A percentile compares a stretch with the other conserved stretches of the same genome.
These are phyloP conservation scores for Papiliotrema flavescens DNA, from an alignment of 1,284 basidiomycete genomes.

Conservation along the genomic window DNA sequence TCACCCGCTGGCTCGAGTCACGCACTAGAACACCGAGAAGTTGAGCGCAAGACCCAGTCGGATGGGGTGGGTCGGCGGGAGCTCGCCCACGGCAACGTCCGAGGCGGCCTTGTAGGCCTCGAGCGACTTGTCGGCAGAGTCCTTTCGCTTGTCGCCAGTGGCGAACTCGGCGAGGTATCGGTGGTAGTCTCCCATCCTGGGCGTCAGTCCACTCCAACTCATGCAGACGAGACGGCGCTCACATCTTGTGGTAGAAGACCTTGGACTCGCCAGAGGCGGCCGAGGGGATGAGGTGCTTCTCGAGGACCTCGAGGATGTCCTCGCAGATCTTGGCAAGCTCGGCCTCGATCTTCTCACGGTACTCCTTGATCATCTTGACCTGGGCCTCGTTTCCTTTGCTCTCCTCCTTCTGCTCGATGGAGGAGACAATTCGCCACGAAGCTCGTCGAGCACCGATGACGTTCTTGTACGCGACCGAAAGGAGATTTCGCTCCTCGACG, in stretches of 20 bases:
- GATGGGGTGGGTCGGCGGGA: conserved; percentile 98
- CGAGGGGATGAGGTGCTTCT: conserved; percentile 98
- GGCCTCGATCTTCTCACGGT: conserved; percentile 97
- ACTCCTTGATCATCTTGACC: conserved; percentile 97
- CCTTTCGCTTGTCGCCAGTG: conserved; percentile 97
- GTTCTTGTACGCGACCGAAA: conserved; percentile 99
- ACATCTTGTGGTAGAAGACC: conserved; percentile 99
- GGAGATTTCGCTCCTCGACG: conserved; percentile 97
- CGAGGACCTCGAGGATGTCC: conserved; percentile 97
- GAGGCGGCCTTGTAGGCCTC: conserved; percentile 99
- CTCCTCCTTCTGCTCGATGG: conserved; percentile 99
- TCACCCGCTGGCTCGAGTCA: background rate
- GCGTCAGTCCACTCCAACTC: background rate
- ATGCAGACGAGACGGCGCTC: conserved; percentile 37
- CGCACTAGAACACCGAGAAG: conserved; percentile 95
- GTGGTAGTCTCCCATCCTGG: conserved; percentile 99
- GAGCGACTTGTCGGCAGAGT: conserved; percentile 96
- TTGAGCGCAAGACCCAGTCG: conserved; percentile 98
- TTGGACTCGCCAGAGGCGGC: conserved; percentile 98
- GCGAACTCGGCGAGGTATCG: conserved; percentile 99
- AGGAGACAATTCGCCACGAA: conserved; percentile 98
- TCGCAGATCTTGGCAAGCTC: conserved; percentile 99
- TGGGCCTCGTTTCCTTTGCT: conserved; percentile 98
- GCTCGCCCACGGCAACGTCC: conserved; percentile 95
- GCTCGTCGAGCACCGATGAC: conserved; percentile 98